phyloP scores from a whole-genome alignment of 176 grass and related monocot genomes.

The Carex cristatella region DNA sequence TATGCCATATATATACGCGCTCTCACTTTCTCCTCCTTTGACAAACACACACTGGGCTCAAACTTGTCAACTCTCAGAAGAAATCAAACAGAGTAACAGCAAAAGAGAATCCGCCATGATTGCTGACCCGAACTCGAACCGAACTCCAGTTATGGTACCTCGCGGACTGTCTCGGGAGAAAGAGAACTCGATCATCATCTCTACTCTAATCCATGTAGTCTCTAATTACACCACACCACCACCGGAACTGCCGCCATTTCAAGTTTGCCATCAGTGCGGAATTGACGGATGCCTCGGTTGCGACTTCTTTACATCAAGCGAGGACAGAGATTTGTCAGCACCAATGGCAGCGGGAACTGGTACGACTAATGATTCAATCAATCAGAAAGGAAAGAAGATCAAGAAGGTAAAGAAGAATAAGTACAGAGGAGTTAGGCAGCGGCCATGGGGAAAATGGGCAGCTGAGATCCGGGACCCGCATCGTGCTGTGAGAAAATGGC shows the following conservation, averaged over 20 bases:
- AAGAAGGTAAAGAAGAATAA: constrained; percentile 60
- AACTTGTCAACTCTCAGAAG: not conserved
- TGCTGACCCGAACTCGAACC: constrained; percentile 5
- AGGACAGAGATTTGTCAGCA: not conserved
- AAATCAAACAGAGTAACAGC: too few species aligned
- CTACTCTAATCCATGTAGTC: constrained; percentile 55
- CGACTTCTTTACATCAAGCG: constrained; percentile 27
- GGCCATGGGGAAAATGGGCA: constrained; percentile 96
- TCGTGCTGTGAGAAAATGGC: constrained; percentile 73
- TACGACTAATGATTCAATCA: too few species aligned
- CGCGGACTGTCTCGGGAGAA: constrained; percentile 25
- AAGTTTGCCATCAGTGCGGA: constrained; percentile 35
- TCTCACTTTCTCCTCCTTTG: not conserved
- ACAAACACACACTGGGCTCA: not conserved
- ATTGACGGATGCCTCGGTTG: constrained; percentile 73
- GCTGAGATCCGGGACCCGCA: constrained; percentile 93
- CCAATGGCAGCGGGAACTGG: not conserved
- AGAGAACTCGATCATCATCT: constrained; percentile 58
- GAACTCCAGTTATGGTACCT: not conserved
- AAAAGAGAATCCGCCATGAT: constrained; percentile 22
- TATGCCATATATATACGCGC: not conserved
- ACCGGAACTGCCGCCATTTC: constrained; percentile 15
- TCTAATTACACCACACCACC: constrained; percentile 49
- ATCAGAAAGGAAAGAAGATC: constrained; percentile 14
- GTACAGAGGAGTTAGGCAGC: constrained; percentile 82